Conservation (phyloP, 805 yeast genomes). For the Candida stauntonica region DNA sequence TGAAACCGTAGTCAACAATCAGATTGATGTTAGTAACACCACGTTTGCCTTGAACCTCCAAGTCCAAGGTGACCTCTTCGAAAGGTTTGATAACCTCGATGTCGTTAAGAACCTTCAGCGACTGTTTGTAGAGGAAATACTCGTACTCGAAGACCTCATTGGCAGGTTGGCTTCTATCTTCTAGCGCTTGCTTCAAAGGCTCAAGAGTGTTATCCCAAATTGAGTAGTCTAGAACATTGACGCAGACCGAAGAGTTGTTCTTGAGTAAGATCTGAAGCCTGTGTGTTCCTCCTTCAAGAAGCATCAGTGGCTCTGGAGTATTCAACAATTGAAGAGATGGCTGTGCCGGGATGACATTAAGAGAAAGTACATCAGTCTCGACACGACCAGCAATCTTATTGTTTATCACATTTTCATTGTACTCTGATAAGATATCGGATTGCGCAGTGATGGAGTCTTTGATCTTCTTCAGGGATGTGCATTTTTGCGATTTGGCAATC, state of each 20-base stretch:
- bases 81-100: constrained; percentile 29
- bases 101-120: constrained; percentile 41
- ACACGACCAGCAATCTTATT: constrained; percentile 18
- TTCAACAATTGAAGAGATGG: constrained; percentile 55
- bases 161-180: constrained; percentile 43
- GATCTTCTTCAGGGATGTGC: constrained; percentile 24
- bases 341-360: constrained; percentile 42
- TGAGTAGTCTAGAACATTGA: constrained; percentile 55
- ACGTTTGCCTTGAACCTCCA: constrained; percentile 66
- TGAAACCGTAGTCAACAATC: constrained; percentile 59
- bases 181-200: constrained; percentile 52
- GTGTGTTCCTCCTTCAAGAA: constrained; percentile 71
- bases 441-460: constrained; percentile 15
- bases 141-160: constrained; percentile 74
- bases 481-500: constrained; percentile 32
- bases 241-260: constrained; percentile 54
- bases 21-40: constrained; percentile 66
- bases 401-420: constrained; percentile 15
- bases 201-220: constrained; percentile 73
- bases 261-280: constrained; percentile 46
- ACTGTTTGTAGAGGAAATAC: constrained; percentile 55
- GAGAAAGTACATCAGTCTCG: constrained; percentile 27
- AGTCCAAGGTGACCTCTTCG: constrained; percentile 42
- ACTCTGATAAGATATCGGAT: constrained; percentile 5
- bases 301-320: constrained; percentile 54